These are phyloP conservation scores for Discostella pseudostelligera DNA, from an alignment of 108 stramenopile species.

Conservation along the genomic window DNA sequence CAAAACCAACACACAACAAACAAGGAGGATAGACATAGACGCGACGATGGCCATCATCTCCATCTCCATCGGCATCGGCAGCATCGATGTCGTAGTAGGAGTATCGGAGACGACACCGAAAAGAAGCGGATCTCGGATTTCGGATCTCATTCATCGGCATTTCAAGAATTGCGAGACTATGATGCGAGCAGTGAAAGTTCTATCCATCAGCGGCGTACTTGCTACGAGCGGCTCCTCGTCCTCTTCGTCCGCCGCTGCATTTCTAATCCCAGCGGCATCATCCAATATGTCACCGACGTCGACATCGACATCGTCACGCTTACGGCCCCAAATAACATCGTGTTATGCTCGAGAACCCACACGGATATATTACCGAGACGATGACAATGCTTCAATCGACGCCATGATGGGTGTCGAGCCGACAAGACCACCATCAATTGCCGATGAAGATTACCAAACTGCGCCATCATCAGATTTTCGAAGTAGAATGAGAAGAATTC, in stretches of 20 bases:
- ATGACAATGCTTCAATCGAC: too few species aligned
- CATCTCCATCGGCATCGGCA: too few species aligned
- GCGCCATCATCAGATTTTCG: conserved; percentile 29
- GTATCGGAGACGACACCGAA: not conserved
- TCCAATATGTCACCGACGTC: not conserved
- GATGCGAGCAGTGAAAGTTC: not conserved
- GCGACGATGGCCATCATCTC: conserved; percentile 13
- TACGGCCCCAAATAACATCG: too few species aligned
- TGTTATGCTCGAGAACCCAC: conserved; percentile 6
- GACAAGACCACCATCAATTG: not conserved
- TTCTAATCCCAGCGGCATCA: not conserved
- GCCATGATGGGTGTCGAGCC: not conserved
- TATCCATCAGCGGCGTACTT: not conserved
- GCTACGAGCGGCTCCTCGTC: not conserved
- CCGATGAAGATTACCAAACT: not conserved
- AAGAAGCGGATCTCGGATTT: too few species aligned
- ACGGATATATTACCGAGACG: conserved; percentile 24
- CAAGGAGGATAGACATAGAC: too few species aligned
- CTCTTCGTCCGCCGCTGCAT: not conserved
- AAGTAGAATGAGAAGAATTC: conserved; percentile 30
- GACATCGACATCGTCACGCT: too few species aligned
- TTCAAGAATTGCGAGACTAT: too few species aligned
- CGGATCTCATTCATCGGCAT: too few species aligned
- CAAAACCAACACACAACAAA: not conserved
- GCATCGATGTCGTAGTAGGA: too few species aligned